These are phyloP conservation scores for Cyclotella cryptica DNA, from an alignment of 108 stramenopile genomes.

Conservation along the genomic window DNA sequence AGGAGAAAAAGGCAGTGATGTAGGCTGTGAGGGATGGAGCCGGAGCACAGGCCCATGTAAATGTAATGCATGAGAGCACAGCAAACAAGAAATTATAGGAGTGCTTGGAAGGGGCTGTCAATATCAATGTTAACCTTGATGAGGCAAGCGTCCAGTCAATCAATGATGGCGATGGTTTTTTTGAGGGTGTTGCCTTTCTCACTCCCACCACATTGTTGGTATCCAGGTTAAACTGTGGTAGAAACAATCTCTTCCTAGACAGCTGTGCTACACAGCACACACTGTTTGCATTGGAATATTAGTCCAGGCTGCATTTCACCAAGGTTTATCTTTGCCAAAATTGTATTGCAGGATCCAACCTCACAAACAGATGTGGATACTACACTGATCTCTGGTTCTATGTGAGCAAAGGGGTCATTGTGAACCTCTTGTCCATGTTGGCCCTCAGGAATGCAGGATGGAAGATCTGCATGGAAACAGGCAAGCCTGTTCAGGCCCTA, in stretches of 20 bases:
- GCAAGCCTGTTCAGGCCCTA: too few species aligned
- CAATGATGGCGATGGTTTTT: not conserved
- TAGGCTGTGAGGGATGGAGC: not conserved
- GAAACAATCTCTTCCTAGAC: not conserved
- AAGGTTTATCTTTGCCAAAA: not conserved
- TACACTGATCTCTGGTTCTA: too few species aligned
- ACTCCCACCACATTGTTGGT: not conserved
- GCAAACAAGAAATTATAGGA: constrained; percentile 17
- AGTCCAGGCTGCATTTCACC: not conserved
- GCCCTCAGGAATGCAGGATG: too few species aligned
- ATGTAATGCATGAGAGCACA: not conserved
- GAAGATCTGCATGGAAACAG: too few species aligned
- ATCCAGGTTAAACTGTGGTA: not conserved
- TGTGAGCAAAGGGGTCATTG: too few species aligned
- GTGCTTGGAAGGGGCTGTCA: constrained; percentile 1
- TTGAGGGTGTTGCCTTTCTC: not conserved
- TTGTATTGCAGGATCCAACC: not conserved
- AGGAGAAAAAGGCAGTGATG: not conserved
- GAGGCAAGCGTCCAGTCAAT: constrained; percentile 3
- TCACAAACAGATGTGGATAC: too few species aligned
- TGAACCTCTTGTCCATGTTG: too few species aligned
- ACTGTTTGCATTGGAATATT: not conserved
- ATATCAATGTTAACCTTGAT: not conserved
- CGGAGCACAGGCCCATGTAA: constrained; percentile 6
- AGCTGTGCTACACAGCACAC: constrained; percentile 1